phyloP scores from a whole-genome alignment of 2,329 filamentous ascomycete genomes.

The Aspergillus amoenus region DNA sequence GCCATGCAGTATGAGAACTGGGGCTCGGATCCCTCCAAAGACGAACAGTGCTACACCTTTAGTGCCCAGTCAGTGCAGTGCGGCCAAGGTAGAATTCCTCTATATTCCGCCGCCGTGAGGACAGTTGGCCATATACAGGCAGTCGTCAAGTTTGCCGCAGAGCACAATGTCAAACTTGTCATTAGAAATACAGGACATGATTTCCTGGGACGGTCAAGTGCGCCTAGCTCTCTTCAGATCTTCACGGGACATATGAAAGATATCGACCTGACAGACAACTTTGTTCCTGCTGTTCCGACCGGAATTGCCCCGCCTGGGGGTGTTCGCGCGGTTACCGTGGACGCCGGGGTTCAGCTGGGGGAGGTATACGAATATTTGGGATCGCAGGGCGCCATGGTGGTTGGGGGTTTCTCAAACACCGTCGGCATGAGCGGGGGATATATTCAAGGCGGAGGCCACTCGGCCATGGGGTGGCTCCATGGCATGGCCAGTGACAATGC shows the following conservation, averaged over 20 bases:
- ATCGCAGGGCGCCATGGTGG: slow-evolving; percentile 23
- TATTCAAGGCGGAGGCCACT: slow-evolving; percentile 30
- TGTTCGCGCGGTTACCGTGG: slow-evolving; percentile 22
- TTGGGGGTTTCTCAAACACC: slow-evolving; percentile 21
- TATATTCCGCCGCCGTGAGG: slow-evolving; percentile 15
- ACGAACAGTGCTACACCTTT: too few species aligned
- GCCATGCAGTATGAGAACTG: too few species aligned
- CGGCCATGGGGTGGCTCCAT: slow-evolving; percentile 27
- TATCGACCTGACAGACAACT: slow-evolving; percentile 15
- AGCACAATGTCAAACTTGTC: slow-evolving; percentile 11
- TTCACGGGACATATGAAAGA: slow-evolving; percentile 31
- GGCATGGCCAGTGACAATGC: slow-evolving; percentile 16
- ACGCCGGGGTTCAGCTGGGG: slow-evolving; percentile 29
- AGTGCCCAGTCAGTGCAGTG: neutral
- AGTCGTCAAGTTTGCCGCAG: slow-evolving; percentile 11
- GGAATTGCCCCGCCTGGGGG: too few species aligned
- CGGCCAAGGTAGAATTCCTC: slow-evolving; percentile 15
- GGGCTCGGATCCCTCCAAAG: too few species aligned
- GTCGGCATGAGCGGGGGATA: slow-evolving; percentile 28
- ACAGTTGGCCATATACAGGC: slow-evolving; percentile 9
- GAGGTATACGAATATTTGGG: slow-evolving; percentile 28
- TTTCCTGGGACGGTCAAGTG: slow-evolving; percentile 33
- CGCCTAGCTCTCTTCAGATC: slow-evolving; percentile 27
- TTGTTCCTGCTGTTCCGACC: slow-evolving; percentile 12
- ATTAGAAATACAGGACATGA: slow-evolving; percentile 39